Evolutionary conservation across 2,329 filamentous ascomycete genomes (phyloP).

Genomic region (Juglanconis juglandina): DNA sequence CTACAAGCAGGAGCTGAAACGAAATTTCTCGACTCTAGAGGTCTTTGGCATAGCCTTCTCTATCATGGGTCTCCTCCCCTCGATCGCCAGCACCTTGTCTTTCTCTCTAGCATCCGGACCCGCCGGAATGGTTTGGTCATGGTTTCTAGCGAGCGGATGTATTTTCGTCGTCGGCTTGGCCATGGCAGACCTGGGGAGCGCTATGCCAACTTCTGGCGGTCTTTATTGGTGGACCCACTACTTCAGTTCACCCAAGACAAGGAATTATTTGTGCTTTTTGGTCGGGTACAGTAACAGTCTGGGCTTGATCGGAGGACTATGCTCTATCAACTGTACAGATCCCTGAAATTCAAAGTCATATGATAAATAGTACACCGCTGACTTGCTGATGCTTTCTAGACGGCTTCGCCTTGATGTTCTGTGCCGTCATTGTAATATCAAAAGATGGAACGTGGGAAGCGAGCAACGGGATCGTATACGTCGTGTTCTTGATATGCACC

Average conservation of each 20-base stretch:
- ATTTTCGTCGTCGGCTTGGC: constrained; percentile 59
- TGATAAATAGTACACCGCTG: neutral
- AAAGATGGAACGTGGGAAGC: constrained; percentile 55
- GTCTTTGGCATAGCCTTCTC: constrained; percentile 58
- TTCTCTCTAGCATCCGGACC: constrained; percentile 59
- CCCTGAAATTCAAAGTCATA: neutral
- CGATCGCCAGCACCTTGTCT: constrained; percentile 55
- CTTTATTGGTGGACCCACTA: constrained; percentile 44
- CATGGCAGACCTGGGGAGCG: constrained; percentile 51
- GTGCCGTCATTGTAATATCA: constrained; percentile 55
- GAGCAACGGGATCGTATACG: constrained; percentile 54
- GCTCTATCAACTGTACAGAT: constrained; percentile 52
- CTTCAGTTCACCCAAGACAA: constrained; percentile 50
- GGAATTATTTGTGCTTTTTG: constrained; percentile 56
- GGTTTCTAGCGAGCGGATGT: constrained; percentile 55
- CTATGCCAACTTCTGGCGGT: constrained; percentile 58
- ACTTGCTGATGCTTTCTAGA: constrained; percentile 20
- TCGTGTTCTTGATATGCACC: constrained; percentile 52
- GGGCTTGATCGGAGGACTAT: constrained; percentile 58
- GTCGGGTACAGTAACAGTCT: constrained; percentile 61
- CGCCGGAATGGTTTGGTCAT: constrained; percentile 60
- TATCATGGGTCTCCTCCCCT: constrained; percentile 60
- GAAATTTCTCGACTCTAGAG: constrained; percentile 61
- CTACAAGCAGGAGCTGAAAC: constrained; percentile 55
- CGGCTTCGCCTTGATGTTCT: constrained; percentile 54